Evolutionary conservation across 805 yeast species (phyloP), one percentile per base, ranked within the genome.

Genomic region (Ascoidea asiatica): DNA sequence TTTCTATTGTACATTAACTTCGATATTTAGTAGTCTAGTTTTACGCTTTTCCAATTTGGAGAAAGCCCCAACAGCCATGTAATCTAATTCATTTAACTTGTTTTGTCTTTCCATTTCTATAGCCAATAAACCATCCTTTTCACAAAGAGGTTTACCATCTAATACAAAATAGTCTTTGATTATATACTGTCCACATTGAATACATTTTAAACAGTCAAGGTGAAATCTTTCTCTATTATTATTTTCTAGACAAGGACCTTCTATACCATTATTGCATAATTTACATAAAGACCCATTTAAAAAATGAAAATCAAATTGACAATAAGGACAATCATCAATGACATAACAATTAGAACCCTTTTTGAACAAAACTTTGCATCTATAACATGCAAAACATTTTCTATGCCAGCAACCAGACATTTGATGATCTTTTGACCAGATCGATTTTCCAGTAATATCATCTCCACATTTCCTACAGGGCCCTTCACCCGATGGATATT

Each of bases 361-460:
- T 50, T 67, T 69, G 61, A 84, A 83, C 37, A 60, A 61, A 1
- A 68, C 56, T 6, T 61, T 61, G 64, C 97, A 90, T 11, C 67
- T 61, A 18, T 69, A 62, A 65, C 98, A 92, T 13, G 66, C 65
- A 66, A 92, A 90, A 58, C 98, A 92, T 15, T 69, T 62, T 37
- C 94, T 70, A 58, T 92, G 98, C 97, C 97, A 92, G 58, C 88
- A 90, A 0, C 97, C 97, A 1, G 86, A 73, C 40, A 83, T 64
- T 55, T 80, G 88, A n/a, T 58, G 38, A 37, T 46, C 53, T 36
- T 79, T 82, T n/a, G 95, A 85, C 62, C 79, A 82, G 18, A 90
- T 82, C 0, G 92, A 70, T 55, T 81, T 85, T 1, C 77, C 69
- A 1, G 51, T 50, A 23, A 89, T 78, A n/a, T 61, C 66, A 40